phyloP scores from a whole-genome alignment of 2,329 filamentous ascomycete genomes.

The Cladophialophora chaetospira region DNA sequence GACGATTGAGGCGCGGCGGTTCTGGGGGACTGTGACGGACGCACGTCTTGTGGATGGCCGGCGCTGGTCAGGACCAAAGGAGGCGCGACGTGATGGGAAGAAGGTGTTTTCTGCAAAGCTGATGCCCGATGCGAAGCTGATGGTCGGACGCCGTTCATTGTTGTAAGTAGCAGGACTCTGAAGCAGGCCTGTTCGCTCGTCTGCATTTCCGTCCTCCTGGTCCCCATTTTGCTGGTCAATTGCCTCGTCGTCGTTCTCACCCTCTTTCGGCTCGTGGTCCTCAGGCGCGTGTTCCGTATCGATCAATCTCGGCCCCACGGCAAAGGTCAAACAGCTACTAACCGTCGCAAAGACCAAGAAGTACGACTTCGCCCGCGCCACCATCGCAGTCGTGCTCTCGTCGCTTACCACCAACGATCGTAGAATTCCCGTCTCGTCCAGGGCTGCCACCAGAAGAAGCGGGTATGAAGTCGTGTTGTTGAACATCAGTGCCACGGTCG shows the following conservation, averaged over 20 bases:
- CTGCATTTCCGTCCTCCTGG: constrained; percentile 26
- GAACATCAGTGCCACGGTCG: constrained; percentile 57
- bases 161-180: background rate
- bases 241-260: constrained; percentile 39
- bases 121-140: constrained; percentile 23
- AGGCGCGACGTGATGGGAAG: constrained; percentile 42
- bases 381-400: constrained; percentile 49
- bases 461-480: constrained; percentile 61
- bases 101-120: constrained; percentile 54
- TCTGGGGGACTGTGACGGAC: constrained; percentile 2
- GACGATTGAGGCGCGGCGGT: constrained; percentile 25
- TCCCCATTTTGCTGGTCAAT: constrained; percentile 18
- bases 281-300: constrained; percentile 46
- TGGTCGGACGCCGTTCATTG: background rate
- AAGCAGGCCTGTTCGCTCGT: constrained; percentile 22
- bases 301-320: constrained; percentile 62
- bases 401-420: constrained; percentile 49
- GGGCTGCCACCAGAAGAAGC: constrained; percentile 54
- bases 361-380: constrained; percentile 65
- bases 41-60: background rate
- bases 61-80: background rate
- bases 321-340: constrained; percentile 65
- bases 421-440: constrained; percentile 60
- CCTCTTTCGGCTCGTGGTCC: constrained; percentile 35
- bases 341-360: constrained; percentile 68